Percentiles rank a stretch among this genome's conserved stretches.
Conservation (phyloP, 106 monocot species). For the Hemerocallis citrina region DNA sequence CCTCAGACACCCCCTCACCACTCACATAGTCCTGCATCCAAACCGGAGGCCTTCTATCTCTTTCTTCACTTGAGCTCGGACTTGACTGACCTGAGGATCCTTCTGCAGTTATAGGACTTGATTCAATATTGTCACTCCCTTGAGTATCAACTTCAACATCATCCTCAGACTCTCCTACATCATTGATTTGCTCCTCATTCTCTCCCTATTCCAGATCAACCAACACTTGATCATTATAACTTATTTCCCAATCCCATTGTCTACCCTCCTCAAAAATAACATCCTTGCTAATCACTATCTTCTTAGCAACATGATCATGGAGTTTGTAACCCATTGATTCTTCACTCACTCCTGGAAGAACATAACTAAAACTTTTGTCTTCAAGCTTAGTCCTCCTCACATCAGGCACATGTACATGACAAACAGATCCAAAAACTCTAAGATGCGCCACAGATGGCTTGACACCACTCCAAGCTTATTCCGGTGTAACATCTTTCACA, state of each 20-base stretch:
- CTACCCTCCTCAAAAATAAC: slow-evolving; percentile 1
- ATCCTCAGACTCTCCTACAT: background rate
- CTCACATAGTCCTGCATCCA: background rate
- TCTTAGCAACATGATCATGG: background rate
- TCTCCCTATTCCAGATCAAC: background rate
- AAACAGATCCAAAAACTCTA: background rate
- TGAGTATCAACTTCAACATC: background rate
- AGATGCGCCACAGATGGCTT: slow-evolving; percentile 10
- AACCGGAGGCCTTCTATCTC: background rate
- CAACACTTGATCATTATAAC: background rate
- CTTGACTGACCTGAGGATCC: background rate
- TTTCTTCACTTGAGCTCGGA: background rate
- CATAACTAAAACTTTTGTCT: background rate
- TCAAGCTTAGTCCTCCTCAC: slow-evolving; percentile 6
- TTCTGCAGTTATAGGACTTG: background rate
- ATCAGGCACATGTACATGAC: background rate
- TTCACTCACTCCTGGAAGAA: background rate
- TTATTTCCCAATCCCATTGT: background rate
- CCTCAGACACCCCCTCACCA: background rate
- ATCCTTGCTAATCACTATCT: background rate
- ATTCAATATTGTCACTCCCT: background rate
- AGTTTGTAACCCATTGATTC: slow-evolving; percentile 5
- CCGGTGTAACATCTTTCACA: slow-evolving; percentile 9
- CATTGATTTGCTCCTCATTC: background rate
- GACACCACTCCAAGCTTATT: background rate